Evolutionary conservation across 306 rosid species (phyloP).

Genomic region (Abrus pulchellus): DNA sequence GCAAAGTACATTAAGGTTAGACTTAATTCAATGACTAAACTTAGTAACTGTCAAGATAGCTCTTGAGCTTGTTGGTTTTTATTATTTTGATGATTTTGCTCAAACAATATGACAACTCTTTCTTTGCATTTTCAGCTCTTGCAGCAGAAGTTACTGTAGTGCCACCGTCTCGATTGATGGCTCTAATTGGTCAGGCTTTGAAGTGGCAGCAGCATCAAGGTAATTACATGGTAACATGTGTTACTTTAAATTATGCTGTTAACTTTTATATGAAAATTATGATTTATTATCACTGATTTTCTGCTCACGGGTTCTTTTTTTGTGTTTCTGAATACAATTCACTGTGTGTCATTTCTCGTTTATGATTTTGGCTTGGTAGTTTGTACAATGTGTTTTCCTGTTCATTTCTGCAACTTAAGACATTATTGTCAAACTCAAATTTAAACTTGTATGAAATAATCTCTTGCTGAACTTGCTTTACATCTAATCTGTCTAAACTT

Average conservation of each 20-base stretch:
- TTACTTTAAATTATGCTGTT: background rate
- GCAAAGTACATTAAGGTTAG: background rate
- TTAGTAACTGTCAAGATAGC: background rate
- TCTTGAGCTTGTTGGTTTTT: background rate
- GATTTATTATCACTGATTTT: background rate
- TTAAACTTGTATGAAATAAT: too few relatives aligned
- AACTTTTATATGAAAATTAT: slow-evolving; percentile 14
- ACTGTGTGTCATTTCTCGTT: slow-evolving; percentile 29
- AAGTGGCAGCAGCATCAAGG: slow-evolving; percentile 99
- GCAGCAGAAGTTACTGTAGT: slow-evolving; percentile 97
- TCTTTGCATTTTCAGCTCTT: slow-evolving; percentile 71
- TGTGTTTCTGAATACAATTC: background rate
- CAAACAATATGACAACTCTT: slow-evolving; percentile 7
- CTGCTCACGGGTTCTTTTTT: background rate
- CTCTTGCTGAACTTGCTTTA: too few relatives aligned
- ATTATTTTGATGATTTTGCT: background rate
- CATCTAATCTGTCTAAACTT: too few relatives aligned
- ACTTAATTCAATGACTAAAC: background rate
- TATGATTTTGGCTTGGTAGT: slow-evolving; percentile 33
- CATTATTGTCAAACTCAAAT: too few relatives aligned
- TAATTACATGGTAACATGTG: slow-evolving; percentile 39
- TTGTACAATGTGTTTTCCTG: slow-evolving; percentile 4
- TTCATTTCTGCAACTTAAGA: slow-evolving; percentile 17
- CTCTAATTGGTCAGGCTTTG: slow-evolving; percentile 94
- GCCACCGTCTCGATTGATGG: slow-evolving; percentile 97